Evolutionary conservation across 1,284 basidiomycete genomes (phyloP), one percentile per base, ranked within the genome.

Genomic region (Retiboletus flavoniger): DNA sequence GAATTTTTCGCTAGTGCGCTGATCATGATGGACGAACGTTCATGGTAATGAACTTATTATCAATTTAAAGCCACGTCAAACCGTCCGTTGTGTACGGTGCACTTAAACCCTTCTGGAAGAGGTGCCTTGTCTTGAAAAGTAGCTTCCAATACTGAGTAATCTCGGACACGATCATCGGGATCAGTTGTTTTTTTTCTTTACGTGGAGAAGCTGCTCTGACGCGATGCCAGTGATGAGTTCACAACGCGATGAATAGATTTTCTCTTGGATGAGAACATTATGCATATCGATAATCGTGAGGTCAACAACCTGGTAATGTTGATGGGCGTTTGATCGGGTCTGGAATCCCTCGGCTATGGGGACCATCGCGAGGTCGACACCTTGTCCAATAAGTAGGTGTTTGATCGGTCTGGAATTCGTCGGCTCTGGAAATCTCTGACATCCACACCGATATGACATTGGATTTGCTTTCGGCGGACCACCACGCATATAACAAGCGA

Each of bases 161-260:
- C 41, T 54, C 24, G 34, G 31, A 43, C 36, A 50, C 47, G 54
- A 51, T 50, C 26, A 53, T 66, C 60, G 48, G 58, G 38, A 48
- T 63, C 58, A 44, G 26, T 38, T 19, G n/a, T 47, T 47, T 54
- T n/a, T n/a, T n/a, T n/a, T 24, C 6, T 55, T 63, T 63, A 64
- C 65, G 63, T 67, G 55, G 65, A 63, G 63, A 63, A 58, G 50
- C 26, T 8, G 3, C 43, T 48, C 41, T 55, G 52, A 51, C 51
- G 40, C 47, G 40, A 47, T 60, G 47, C 41, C 48, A 54, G 41
- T 45, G 47, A 54, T 42, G 52, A 47, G 24, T 19, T 50, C 50
- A 50, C 42, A 29, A 35, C 35, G 35, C 19, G 35, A 49, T 16
- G n/a, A 47, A 50, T 36, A 9, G 55, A 58, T 53, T 65, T 61